Evolutionary conservation across 331 rosid genomes (phyloP), one percentile per base, ranked within the genome.

Genomic region (Dryas integrifolia): DNA sequence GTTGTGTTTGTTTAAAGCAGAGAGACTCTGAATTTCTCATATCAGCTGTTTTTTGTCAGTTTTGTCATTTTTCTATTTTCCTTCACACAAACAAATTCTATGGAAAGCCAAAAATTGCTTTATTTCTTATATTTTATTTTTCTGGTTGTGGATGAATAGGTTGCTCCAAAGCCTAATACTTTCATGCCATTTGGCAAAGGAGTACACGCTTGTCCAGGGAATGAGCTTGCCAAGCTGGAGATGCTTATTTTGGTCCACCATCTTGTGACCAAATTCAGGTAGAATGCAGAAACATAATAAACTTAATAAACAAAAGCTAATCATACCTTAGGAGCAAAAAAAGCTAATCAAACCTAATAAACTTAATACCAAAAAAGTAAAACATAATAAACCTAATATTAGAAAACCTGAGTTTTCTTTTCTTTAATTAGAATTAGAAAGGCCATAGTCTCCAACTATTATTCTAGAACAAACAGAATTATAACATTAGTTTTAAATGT

Each of bases 121-220:
- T 13, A 8, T 18, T 5, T 26, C 69, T 46, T 30, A 18, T 45
- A 9, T 64, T 9, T 16, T 24, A 4, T 51, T 52, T 41, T 63
- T 59, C n/a, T 18, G 74, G 68, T 35, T 70, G 7, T 81, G 72
- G 74, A 40, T 72, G 53, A 41, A 4, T 56, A 92, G 98, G 80
- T 74, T 67, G 63, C 91, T 67, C 94, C 87, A 77, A 91, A 74
- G 68, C 86, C 89, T 73, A 86, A 88, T 80, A 93, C 96, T 45
- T 91, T 91, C 74, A 80, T 89, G 90, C 97, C 98, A 83, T 93
- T 93, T 86, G 98, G 98, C 63, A 91, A 77, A 13, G 98, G 97
- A 63, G 90, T 75, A 16, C 97, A 93, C 68, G 78, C 95, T 75
- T 93, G 98, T 80, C 98, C 98, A 1, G 98, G 97, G 49, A 91